phyloP scores from a whole-genome alignment of 495 filamentous ascomycete genomes.

The Penicillium flavigenum region DNA sequence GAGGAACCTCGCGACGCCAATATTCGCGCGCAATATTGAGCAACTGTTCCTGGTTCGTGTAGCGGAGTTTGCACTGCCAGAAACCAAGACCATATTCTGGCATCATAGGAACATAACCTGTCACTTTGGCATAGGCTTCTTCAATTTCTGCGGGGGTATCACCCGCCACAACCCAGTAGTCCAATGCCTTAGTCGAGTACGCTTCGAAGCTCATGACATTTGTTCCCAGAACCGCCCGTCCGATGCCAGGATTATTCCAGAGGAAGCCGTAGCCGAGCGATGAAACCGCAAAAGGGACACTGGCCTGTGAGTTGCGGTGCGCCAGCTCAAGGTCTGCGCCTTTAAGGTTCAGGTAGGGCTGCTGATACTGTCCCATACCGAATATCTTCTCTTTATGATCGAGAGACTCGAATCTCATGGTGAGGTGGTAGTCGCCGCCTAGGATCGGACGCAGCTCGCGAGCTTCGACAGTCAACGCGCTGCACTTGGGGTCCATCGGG shows the following conservation, averaged over 20 bases:
- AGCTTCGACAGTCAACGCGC: conserved; percentile 52
- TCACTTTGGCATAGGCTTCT: conserved; percentile 49
- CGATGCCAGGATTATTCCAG: conserved; percentile 60
- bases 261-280: conserved; percentile 56
- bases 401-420: conserved; percentile 52
- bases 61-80: conserved; percentile 62
- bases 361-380: conserved; percentile 65
- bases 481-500: conserved; percentile 53
- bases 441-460: conserved; percentile 54
- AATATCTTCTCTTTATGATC: conserved; percentile 54
- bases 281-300: conserved; percentile 55
- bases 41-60: conserved; percentile 58
- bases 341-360: conserved; percentile 55
- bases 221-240: conserved; percentile 54
- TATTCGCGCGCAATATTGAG: conserved; percentile 55
- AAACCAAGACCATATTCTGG: conserved; percentile 62
- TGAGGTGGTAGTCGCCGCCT: conserved; percentile 54
- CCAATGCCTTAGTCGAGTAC: conserved; percentile 50
- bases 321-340: conserved; percentile 57
- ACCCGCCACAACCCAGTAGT: conserved; percentile 60
- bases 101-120: conserved; percentile 59
- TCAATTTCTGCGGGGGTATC: conserved; percentile 53
- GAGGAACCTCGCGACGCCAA: conserved; percentile 45
- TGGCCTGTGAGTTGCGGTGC: conserved; percentile 61
- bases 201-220: conserved; percentile 61